phyloP scores from a whole-genome alignment of 2,329 filamentous ascomycete genomes.

The Aspergillus fischeri region DNA sequence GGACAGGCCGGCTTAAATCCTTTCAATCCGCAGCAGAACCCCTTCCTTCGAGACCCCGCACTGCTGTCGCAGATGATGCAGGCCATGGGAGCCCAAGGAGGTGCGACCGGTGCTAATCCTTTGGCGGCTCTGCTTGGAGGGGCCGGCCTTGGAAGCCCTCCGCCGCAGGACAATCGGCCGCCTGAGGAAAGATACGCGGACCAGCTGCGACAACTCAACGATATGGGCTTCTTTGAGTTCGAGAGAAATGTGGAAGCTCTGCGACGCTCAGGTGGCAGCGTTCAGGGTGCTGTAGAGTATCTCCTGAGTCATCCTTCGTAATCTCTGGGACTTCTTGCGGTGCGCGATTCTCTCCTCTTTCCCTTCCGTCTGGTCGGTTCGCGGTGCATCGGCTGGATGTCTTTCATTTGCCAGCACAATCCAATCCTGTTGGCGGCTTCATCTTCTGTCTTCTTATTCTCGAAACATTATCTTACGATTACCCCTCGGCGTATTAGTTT shows the following conservation, averaged over 20 bases:
- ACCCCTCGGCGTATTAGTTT: neutral
- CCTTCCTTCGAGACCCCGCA: conserved; percentile 57
- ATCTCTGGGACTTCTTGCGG: neutral
- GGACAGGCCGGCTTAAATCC: conserved; percentile 44
- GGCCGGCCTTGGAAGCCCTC: conserved; percentile 42
- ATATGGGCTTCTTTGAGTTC: conserved; percentile 99
- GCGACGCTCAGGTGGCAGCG: conserved; percentile 83
- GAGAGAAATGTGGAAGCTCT: conserved; percentile 87
- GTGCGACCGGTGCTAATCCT: conserved; percentile 39
- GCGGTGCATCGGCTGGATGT: neutral
- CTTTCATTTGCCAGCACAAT: neutral
- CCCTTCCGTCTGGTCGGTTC: neutral
- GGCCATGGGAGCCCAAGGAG: conserved; percentile 40
- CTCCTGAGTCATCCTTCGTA: conserved; percentile 33
- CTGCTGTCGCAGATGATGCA: conserved; percentile 56
- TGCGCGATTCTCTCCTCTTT: neutral
- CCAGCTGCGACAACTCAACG: conserved; percentile 88
- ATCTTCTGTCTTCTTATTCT: neutral
- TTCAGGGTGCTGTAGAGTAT: conserved; percentile 66
- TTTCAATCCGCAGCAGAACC: conserved; percentile 47
- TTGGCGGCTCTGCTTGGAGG: conserved; percentile 50
- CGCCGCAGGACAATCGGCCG: conserved; percentile 74
- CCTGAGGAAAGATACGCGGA: conserved; percentile 91
- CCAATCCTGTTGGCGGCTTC: neutral
- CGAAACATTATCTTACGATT: conserved; percentile 2